A percentile compares a stretch with the other conserved stretches of the same genome.
Conservation (phyloP, 371 early-diverging fungal genomes). For the Gilbertella persicaria region DNA sequence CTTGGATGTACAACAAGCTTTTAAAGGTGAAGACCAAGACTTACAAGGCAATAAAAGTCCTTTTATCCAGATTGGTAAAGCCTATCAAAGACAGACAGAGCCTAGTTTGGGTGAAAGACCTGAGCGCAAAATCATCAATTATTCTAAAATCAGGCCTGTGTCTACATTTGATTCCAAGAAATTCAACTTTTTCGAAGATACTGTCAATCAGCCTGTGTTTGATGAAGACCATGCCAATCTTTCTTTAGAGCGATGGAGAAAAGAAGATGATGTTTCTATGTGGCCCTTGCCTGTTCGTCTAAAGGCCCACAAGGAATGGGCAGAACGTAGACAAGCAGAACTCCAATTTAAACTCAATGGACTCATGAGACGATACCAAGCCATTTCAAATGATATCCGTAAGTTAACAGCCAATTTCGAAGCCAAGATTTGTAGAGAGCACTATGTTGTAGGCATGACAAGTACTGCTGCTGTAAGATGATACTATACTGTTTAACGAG, state of each 20-base stretch:
- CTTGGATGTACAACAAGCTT: constrained; percentile 47
- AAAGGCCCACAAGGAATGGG: constrained; percentile 60
- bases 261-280: constrained; percentile 51
- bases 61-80: constrained; percentile 39
- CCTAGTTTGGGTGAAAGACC: constrained; percentile 13
- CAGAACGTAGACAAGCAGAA: constrained; percentile 33
- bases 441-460: constrained; percentile 68
- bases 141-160: constrained; percentile 27
- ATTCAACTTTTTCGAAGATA: constrained; percentile 38
- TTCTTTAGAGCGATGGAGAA: constrained; percentile 43
- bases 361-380: constrained; percentile 38
- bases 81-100: constrained; percentile 25
- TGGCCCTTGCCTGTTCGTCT: constrained; percentile 58
- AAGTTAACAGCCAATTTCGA: constrained; percentile 37
- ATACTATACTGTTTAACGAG: too few relatives aligned
- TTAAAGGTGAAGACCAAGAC: constrained; percentile 41
- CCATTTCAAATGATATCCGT: constrained; percentile 48
- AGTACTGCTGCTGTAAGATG: constrained; percentile 75
- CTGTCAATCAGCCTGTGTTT: constrained; percentile 9
- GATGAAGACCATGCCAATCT: constrained; percentile 9
- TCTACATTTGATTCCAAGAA: not conserved
- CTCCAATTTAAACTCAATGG: constrained; percentile 28
- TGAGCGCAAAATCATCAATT: constrained; percentile 36
- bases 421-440: constrained; percentile 44
- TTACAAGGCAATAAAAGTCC: constrained; percentile 21